phyloP scores from a whole-genome alignment of 345 rosid species.

The Iberis pinnata region DNA sequence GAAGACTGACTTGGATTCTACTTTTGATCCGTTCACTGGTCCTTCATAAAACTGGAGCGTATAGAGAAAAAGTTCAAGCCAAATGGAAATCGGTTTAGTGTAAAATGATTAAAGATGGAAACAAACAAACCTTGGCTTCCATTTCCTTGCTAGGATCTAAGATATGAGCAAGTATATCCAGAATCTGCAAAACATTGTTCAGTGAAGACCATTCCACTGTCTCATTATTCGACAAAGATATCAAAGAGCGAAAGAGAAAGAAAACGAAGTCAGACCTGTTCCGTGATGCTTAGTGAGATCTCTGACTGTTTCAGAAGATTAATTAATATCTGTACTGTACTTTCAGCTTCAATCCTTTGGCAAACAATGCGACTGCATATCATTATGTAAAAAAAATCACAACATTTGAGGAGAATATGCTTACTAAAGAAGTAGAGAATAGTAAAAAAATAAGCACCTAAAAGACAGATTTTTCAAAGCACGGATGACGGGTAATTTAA shows the following conservation, averaged over 20 bases:
- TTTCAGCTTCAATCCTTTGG: slow-evolving; percentile 67
- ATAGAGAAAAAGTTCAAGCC: slow-evolving; percentile 17
- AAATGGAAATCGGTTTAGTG: slow-evolving; percentile 4
- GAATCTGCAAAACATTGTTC: slow-evolving; percentile 43
- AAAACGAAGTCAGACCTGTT: slow-evolving; percentile 43
- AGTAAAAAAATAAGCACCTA: slow-evolving; percentile 40
- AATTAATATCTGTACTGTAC: slow-evolving; percentile 44
- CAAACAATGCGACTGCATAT: slow-evolving; percentile 55
- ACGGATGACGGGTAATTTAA: slow-evolving; percentile 40
- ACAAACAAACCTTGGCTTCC: slow-evolving; percentile 59
- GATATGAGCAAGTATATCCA: slow-evolving; percentile 60
- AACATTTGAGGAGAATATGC: slow-evolving; percentile 6
- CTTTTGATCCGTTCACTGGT: slow-evolving; percentile 46
- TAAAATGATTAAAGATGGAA: slow-evolving; percentile 9
- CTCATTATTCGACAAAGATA: slow-evolving; percentile 2
- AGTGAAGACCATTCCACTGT: background rate
- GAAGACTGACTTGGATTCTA: slow-evolving; percentile 42
- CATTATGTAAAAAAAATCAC: background rate
- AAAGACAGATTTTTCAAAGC: slow-evolving; percentile 71
- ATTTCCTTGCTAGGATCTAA: slow-evolving; percentile 70
- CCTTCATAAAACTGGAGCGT: slow-evolving; percentile 51
- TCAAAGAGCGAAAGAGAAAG: background rate
- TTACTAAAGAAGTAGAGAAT: background rate
- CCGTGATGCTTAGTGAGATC: slow-evolving; percentile 38
- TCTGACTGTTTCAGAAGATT: slow-evolving; percentile 45